These are phyloP conservation scores for Aureobasidium sp. DNA, from an alignment of 2,329 filamentous ascomycete species.

Conservation along the genomic window DNA sequence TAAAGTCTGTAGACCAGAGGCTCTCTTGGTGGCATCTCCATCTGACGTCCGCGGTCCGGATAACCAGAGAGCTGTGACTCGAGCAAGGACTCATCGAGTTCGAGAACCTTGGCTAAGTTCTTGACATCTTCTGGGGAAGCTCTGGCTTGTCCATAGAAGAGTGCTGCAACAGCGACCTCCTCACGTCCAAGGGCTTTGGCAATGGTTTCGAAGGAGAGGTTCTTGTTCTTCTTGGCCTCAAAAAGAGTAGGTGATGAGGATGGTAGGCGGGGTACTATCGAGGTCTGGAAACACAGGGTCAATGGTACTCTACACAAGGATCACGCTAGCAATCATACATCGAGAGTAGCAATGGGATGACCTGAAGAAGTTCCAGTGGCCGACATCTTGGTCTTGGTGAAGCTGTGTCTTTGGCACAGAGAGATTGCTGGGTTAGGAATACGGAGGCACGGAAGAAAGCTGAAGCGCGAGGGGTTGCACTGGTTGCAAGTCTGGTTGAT, in stretches of 20 bases:
- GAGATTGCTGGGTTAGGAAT: conserved; percentile 1
- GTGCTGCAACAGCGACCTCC: conserved; percentile 76
- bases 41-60: conserved; percentile 70
- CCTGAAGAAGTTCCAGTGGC: conserved; percentile 21
- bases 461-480: conserved; percentile 7
- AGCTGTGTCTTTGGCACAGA: conserved; percentile 3
- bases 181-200: conserved; percentile 65
- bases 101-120: conserved; percentile 60
- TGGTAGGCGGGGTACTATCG: conserved; percentile 63
- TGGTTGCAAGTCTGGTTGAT: conserved; percentile 5
- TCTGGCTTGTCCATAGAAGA: conserved; percentile 84
- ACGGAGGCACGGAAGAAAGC: not conserved
- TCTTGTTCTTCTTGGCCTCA: conserved; percentile 67
- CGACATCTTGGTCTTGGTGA: conserved; percentile 26
- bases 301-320: conserved; percentile 1
- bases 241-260: conserved; percentile 67
- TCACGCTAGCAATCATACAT: conserved; percentile 20
- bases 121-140: conserved; percentile 63
- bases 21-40: conserved; percentile 78
- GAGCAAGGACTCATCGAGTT: conserved; percentile 51
- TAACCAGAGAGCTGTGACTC: conserved; percentile 61
- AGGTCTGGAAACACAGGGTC: conserved; percentile 42
- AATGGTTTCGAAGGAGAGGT: conserved; percentile 73
- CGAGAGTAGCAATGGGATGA: conserved; percentile 28
- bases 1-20: conserved; percentile 85